Conservation (phyloP, 2,329 filamentous ascomycete species). For the Cladosporium austrohemisphaericum region DNA sequence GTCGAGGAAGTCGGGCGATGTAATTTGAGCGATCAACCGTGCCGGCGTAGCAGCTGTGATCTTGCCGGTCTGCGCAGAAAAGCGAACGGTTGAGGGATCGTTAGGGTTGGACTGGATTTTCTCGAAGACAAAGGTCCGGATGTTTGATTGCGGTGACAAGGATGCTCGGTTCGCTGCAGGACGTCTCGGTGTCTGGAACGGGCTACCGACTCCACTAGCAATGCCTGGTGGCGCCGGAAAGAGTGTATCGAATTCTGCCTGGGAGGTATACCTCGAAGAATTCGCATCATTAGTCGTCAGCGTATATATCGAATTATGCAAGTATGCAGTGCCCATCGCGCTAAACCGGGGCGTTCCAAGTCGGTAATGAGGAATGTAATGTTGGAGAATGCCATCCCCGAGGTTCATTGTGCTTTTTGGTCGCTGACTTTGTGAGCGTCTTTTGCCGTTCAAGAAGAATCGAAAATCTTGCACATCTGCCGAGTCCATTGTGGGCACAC, state of each 20-base stretch:
- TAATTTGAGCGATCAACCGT: slow-evolving; percentile 91
- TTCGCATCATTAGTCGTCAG: slow-evolving; percentile 63
- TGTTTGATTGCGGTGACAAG: background rate
- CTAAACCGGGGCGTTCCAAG: slow-evolving; percentile 81
- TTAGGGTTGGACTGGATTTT: slow-evolving; percentile 76
- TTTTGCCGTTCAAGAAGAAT: slow-evolving; percentile 24
- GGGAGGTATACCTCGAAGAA: slow-evolving; percentile 56
- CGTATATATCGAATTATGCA: slow-evolving; percentile 76
- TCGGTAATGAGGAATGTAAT: slow-evolving; percentile 72
- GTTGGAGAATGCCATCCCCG: slow-evolving; percentile 25
- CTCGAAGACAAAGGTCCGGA: slow-evolving; percentile 63
- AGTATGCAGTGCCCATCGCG: slow-evolving; percentile 66
- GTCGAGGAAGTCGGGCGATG: slow-evolving; percentile 90
- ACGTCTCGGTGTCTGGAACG: background rate
- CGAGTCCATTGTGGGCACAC: slow-evolving; percentile 29
- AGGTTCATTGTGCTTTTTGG: slow-evolving; percentile 30
- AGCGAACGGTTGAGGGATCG: slow-evolving; percentile 76
- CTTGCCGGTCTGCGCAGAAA: slow-evolving; percentile 64
- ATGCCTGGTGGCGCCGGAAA: slow-evolving; percentile 40
- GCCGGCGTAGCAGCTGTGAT: slow-evolving; percentile 88
- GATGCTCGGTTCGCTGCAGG: background rate
- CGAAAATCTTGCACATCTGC: slow-evolving; percentile 24
- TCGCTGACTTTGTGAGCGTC: slow-evolving; percentile 19
- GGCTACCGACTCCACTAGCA: background rate
- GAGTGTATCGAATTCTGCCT: slow-evolving; percentile 37